These are phyloP conservation scores for Avicennia marina DNA, from an alignment of 257 asterid species.

Conservation along the genomic window DNA sequence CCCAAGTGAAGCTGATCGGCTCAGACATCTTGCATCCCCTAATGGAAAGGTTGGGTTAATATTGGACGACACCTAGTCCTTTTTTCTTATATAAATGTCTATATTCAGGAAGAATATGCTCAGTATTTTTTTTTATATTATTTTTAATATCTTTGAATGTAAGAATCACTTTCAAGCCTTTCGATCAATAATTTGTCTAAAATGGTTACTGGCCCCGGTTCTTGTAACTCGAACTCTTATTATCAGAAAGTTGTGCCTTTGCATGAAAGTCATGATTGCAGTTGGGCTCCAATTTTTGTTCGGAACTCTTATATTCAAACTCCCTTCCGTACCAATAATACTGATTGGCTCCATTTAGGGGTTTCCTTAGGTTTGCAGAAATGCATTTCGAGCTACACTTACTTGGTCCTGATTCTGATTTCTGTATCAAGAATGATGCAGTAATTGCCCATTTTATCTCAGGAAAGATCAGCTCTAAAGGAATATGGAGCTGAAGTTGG, in stretches of 20 bases:
- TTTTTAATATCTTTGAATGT: no score
- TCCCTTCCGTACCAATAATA: conserved; percentile 78
- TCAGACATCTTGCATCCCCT: conserved; percentile 79
- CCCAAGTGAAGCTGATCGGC: conserved; percentile 72
- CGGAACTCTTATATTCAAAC: conserved; percentile 82
- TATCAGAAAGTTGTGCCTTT: conserved; percentile 84
- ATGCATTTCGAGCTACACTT: not conserved
- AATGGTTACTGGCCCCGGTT: no score
- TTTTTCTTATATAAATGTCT: not conserved
- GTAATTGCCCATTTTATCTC: conserved; percentile 26
- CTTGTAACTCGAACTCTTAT: conserved; percentile 10
- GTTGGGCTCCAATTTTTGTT: conserved; percentile 80
- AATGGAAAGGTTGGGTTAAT: conserved; percentile 94
- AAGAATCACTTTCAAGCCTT: no score
- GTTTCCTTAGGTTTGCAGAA: conserved; percentile 81
- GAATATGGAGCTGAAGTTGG: conserved; percentile 86
- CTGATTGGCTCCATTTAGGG: conserved; percentile 97
- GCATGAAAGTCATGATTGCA: conserved; percentile 67
- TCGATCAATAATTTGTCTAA: no score
- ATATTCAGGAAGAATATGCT: conserved; percentile 74
- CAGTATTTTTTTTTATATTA: conserved; percentile 72
- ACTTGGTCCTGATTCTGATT: conserved; percentile 4
- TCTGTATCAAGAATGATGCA: conserved; percentile 3
- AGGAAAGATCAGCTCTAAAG: conserved; percentile 91
- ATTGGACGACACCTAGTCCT: no score